Conservation (phyloP, 441 rosid species). For the Brassica hybrid region DNA sequence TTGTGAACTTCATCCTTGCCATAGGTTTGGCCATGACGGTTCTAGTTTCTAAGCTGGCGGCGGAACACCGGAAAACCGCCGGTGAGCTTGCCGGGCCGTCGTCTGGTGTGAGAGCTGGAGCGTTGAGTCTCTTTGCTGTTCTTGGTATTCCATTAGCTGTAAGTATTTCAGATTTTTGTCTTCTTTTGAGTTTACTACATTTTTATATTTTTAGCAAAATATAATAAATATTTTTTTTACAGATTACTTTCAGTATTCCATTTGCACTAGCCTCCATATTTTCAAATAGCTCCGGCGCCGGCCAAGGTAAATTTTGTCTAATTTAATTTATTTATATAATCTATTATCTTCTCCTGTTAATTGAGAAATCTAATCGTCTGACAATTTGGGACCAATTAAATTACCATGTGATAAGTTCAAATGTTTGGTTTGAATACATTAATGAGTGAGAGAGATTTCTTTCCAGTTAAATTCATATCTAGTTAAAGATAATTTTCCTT, state of each 20-base stretch:
- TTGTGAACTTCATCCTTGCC: constrained; percentile 68
- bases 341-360: background rate
- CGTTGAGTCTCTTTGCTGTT: constrained; percentile 60
- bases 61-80: constrained; percentile 38
- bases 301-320: constrained; percentile 62
- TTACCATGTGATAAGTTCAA: background rate
- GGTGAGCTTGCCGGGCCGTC: constrained; percentile 44
- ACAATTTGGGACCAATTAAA: background rate
- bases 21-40: constrained; percentile 54
- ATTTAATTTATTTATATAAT: background rate
- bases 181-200: background rate
- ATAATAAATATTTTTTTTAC: constrained; percentile 10
- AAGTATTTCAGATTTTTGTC: constrained; percentile 33
- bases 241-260: constrained; percentile 80
- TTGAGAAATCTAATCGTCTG: background rate
- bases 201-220: background rate
- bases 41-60: constrained; percentile 60
- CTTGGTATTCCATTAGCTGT: constrained; percentile 82
- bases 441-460: background rate
- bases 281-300: constrained; percentile 62
- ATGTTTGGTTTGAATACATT: background rate
- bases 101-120: constrained; percentile 48
- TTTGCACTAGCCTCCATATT: constrained; percentile 89
- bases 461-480: background rate
- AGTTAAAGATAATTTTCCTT: background rate